Percentiles rank a stretch among this genome's conserved stretches.
Conservation (phyloP, 306 rosid genomes). For the Ceratonia siliqua region DNA sequence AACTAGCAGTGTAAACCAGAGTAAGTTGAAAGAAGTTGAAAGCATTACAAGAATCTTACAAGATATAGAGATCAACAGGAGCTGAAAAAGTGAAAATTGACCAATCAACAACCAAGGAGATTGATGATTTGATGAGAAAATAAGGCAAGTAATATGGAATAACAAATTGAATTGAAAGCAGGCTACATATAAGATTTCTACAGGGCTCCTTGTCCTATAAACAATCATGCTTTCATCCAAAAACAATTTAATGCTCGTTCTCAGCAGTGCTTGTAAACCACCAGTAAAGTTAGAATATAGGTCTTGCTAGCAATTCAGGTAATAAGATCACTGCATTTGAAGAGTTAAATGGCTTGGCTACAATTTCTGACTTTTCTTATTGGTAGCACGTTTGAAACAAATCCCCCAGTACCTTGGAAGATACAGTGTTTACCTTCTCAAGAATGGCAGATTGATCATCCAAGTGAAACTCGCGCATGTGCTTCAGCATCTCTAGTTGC, state of each 20-base stretch:
- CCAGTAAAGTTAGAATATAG: neutral
- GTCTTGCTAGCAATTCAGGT: neutral
- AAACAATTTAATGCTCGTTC: neutral
- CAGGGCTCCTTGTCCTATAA: neutral
- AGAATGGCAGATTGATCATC: conserved; percentile 83
- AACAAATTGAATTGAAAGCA: neutral
- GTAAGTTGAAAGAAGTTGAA: neutral
- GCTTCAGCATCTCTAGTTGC: conserved; percentile 89
- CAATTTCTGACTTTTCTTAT: neutral
- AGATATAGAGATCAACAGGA: neutral
- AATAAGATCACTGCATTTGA: neutral
- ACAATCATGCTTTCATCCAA: neutral
- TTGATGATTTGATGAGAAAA: neutral
- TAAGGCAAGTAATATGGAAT: neutral
- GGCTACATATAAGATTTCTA: neutral
- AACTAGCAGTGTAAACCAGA: neutral
- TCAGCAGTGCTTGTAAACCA: neutral
- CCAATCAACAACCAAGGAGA: neutral
- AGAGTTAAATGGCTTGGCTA: neutral
- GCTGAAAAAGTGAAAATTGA: neutral
- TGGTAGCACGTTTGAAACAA: neutral
- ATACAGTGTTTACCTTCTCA: conserved; percentile 57
- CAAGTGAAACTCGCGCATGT: conserved; percentile 67
- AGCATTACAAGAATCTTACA: neutral
- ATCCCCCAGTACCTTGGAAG: neutral